Conservation (phyloP, 768 basidiomycete genomes). For the Amanita fuliginea region DNA sequence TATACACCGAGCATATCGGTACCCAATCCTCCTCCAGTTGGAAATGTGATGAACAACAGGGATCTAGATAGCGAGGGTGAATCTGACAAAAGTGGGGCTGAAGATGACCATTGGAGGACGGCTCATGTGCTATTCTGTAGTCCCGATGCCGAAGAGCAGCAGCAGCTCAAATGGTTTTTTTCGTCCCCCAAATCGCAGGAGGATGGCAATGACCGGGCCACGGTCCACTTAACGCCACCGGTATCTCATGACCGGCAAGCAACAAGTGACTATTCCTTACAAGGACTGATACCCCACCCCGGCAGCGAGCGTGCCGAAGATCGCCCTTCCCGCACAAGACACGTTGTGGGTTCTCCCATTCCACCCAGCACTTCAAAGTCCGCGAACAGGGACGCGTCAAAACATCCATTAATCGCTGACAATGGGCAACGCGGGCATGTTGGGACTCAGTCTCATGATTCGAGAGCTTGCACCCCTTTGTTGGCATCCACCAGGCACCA, state of each 20-base stretch:
- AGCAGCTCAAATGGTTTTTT: conserved; percentile 4
- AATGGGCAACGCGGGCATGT: background rate
- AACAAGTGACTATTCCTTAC: background rate
- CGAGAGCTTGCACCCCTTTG: background rate
- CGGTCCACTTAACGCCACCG: background rate
- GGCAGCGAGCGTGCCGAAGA: background rate
- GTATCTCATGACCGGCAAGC: background rate
- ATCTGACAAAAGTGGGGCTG: conserved; percentile 23
- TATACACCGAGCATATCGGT: conserved; percentile 19
- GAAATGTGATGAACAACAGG: conserved; percentile 1
- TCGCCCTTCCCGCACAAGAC: background rate
- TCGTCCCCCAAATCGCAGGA: conserved; percentile 10
- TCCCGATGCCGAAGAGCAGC: background rate
- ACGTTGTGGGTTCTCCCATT: background rate
- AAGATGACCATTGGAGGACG: conserved; percentile 43
- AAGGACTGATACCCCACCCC: background rate
- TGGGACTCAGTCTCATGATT: background rate
- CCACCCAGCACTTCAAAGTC: background rate
- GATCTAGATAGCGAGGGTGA: conserved; percentile 21
- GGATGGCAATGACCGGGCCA: background rate
- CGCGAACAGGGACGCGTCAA: background rate
- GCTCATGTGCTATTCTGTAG: conserved; percentile 45
- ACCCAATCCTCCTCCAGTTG: background rate
- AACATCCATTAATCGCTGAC: too few relatives aligned
- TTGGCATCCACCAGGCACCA: background rate